Base-by-base conservation (phyloP, 495 filamentous ascomycete species). In the Lasiosphaeris hirsuta region DNA sequence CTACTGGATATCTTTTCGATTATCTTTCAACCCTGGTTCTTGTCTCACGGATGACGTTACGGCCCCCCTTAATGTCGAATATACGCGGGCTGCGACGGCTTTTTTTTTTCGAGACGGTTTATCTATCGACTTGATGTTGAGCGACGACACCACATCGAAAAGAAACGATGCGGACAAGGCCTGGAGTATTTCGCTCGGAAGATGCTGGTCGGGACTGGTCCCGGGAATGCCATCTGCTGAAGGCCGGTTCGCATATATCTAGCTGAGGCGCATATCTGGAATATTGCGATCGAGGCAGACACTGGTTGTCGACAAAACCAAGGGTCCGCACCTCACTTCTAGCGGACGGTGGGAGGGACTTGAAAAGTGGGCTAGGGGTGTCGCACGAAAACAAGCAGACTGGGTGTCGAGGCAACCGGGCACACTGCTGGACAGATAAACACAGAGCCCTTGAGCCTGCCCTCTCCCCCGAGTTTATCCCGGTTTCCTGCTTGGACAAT, bases 31-130 rank as follows among this genome's bases (percentile, higher is more conserved):
- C 63, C 64, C 63, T 69, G 66, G 60, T 58, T 60, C 57, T 65
- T 72, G 73, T 72, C 67, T 78, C 61, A 76, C 63, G 76, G 76
- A 72, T 75, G 68, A 69, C 66, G 67, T 65, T 59, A 72, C 70
- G 74, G 68, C 74, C 23, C 23, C 23, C 23, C 65, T 74, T 66
- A 68, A 76, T 68, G 63, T 71, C 63, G 63, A 63, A 74, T 69
- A 68, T 53, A 51, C 42, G 52, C 56, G 60, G 63, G 59, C 60
- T 63, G 66, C 67, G 63, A 68, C 65, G 63, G 68, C 62, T 61
- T 65, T 63, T 67, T 67, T 57, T 58, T 55, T 54, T 63, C 61
- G 64, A 60, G 48, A 61, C 57, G 61, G 64, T 30, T 45, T 6
- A 13, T 23, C 51, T 11, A 14, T 62, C 68, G 66, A 66, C 74